These are phyloP conservation scores for Cutaneotrichosporon sp. DNA, from an alignment of 1,284 basidiomycete species.

Conservation along the genomic window DNA sequence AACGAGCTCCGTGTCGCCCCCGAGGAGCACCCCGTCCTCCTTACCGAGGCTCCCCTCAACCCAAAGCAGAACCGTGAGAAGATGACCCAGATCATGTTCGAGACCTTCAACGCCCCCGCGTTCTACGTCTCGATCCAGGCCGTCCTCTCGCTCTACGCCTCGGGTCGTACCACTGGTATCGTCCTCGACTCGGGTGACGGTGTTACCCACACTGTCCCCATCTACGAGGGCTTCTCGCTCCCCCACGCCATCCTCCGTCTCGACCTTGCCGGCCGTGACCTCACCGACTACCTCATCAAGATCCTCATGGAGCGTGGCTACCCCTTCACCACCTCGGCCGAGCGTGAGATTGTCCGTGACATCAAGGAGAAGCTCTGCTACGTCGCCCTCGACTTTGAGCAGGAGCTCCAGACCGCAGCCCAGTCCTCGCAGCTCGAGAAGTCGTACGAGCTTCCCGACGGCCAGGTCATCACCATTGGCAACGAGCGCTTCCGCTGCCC, in stretches of 20 bases:
- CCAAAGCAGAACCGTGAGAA: conserved; percentile 94
- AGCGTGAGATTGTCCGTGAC: conserved; percentile 94
- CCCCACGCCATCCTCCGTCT: conserved; percentile 93
- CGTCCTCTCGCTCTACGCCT: conserved; percentile 87
- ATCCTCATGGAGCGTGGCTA: conserved; percentile 92
- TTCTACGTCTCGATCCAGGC: conserved; percentile 94
- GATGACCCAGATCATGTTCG: conserved; percentile 98
- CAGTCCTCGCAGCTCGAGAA: conserved; percentile 91
- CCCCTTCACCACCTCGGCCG: conserved; percentile 88
- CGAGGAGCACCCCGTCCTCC: conserved; percentile 89
- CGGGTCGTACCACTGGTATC: conserved; percentile 88
- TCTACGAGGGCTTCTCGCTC: conserved; percentile 93
- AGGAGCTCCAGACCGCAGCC: conserved; percentile 89
- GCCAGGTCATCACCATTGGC: conserved; percentile 94
- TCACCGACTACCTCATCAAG: conserved; percentile 91
- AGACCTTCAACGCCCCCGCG: conserved; percentile 91
- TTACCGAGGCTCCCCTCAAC: conserved; percentile 93
- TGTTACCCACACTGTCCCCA: conserved; percentile 90
- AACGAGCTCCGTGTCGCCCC: conserved; percentile 73
- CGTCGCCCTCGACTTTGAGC: conserved; percentile 94
- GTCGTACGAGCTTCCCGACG: conserved; percentile 94
- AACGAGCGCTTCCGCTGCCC: conserved; percentile 97
- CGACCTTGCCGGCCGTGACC: conserved; percentile 91
- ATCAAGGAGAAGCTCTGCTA: conserved; percentile 99
- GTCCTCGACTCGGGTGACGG: conserved; percentile 92